Conservation (phyloP, 176 grass and related monocot species). For the Carex parvula region DNA sequence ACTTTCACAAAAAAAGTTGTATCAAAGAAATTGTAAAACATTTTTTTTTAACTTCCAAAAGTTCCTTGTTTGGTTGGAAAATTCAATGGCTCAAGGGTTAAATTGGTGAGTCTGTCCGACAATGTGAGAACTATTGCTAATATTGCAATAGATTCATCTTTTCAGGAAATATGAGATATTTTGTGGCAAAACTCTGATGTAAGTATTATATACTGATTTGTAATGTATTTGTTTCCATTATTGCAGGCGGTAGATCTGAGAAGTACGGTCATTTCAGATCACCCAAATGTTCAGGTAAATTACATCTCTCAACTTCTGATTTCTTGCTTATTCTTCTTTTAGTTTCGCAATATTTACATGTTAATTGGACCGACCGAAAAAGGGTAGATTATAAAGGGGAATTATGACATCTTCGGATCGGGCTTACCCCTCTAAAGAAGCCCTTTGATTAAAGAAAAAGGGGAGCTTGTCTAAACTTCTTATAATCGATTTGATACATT, state of each 20-base stretch:
- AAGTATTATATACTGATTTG: neutral
- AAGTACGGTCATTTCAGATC: slow-evolving; percentile 78
- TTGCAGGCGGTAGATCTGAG: slow-evolving; percentile 91
- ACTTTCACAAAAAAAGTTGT: neutral
- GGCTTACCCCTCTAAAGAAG: too few relatives aligned
- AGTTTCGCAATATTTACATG: neutral
- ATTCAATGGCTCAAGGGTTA: neutral
- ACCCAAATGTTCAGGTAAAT: slow-evolving; percentile 74
- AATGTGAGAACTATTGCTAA: neutral
- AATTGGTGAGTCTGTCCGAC: neutral
- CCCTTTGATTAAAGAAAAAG: too few relatives aligned
- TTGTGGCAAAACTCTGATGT: neutral
- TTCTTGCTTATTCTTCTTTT: neutral
- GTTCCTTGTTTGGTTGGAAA: neutral
- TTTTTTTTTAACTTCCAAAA: neutral
- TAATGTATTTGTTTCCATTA: neutral
- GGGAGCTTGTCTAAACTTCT: slow-evolving; percentile 5
- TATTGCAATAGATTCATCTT: neutral
- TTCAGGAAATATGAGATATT: neutral
- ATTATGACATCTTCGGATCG: too few relatives aligned
- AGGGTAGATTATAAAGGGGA: neutral
- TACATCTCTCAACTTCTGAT: neutral
- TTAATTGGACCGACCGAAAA: neutral
- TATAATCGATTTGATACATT: slow-evolving; percentile 26
- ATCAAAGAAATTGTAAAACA: neutral